Conservation (phyloP, 345 rosid species). For the Diplotaxis tenuifolia region DNA sequence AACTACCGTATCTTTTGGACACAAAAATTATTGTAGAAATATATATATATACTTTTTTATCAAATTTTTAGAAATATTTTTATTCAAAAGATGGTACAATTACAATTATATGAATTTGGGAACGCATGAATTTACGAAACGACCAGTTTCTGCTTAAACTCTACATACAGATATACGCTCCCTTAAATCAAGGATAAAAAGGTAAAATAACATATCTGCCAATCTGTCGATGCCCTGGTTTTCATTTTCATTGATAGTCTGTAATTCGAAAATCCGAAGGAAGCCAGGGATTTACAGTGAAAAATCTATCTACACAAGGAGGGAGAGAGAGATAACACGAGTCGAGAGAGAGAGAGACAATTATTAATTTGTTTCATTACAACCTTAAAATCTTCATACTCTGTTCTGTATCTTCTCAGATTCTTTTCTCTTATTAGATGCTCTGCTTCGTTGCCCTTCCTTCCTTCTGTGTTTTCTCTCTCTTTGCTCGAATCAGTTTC, state of each 20-base stretch:
- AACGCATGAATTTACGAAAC: conserved; percentile 24
- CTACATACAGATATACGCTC: conserved; percentile 1
- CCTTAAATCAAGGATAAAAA: conserved; percentile 14
- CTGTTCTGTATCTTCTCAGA: conserved; percentile 20
- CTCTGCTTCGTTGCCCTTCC: conserved; percentile 30
- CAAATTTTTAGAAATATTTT: not conserved
- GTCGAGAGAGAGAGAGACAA: conserved; percentile 1
- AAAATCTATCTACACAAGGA: conserved; percentile 24
- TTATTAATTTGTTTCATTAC: conserved; percentile 21
- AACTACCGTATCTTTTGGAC: conserved; percentile 7
- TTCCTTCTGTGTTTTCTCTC: conserved; percentile 7
- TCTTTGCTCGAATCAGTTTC: conserved; percentile 24
- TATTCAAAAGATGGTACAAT: not conserved
- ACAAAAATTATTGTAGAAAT: not conserved
- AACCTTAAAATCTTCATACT: conserved; percentile 6
- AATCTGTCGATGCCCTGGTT: conserved; percentile 23
- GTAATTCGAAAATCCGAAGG: conserved; percentile 16
- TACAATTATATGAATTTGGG: not conserved
- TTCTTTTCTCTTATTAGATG: conserved; percentile 1
- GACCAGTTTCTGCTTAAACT: conserved; percentile 13
- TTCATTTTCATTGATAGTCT: conserved; percentile 5
- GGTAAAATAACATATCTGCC: conserved; percentile 13
- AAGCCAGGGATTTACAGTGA: conserved; percentile 24
- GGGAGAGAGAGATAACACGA: conserved; percentile 6
- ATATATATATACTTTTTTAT: too few relatives aligned